Conservation (phyloP, 495 filamentous ascomycete genomes). For the Penicillium coffeae region DNA sequence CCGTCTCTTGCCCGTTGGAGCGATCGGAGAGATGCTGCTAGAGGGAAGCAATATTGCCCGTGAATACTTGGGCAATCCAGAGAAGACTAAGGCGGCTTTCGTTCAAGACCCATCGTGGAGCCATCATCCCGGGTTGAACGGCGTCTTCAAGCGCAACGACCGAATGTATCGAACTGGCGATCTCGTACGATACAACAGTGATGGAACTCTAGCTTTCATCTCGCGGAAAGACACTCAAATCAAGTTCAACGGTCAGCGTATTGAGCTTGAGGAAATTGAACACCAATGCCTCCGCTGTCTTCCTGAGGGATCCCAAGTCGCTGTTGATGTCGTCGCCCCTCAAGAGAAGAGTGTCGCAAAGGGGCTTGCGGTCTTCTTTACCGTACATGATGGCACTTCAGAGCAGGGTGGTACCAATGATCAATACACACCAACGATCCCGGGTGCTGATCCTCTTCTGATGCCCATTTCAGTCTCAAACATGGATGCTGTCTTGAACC, state of each 20-base stretch:
- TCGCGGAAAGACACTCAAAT: constrained; percentile 62
- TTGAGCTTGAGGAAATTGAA: constrained; percentile 66
- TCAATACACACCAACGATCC: constrained; percentile 13
- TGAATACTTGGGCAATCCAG: constrained; percentile 54
- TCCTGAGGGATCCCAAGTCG: constrained; percentile 33
- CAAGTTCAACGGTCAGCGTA: constrained; percentile 62
- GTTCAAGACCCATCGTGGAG: constrained; percentile 52
- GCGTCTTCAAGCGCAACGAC: constrained; percentile 23
- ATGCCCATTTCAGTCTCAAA: constrained; percentile 31
- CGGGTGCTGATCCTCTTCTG: constrained; percentile 27
- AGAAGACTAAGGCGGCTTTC: constrained; percentile 55
- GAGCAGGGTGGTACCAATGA: constrained; percentile 19
- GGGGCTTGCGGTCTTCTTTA: constrained; percentile 44
- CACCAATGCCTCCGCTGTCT: constrained; percentile 41
- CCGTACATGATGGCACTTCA: constrained; percentile 17
- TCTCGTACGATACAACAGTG: constrained; percentile 50
- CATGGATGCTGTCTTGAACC: constrained; percentile 26
- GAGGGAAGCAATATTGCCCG: constrained; percentile 58
- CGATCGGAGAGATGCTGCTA: constrained; percentile 62
- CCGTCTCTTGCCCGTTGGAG: constrained; percentile 55
- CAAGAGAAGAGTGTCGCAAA: constrained; percentile 32
- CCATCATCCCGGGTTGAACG: constrained; percentile 17
- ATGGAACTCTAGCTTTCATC: constrained; percentile 49
- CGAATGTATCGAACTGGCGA: constrained; percentile 50
- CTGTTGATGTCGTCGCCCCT: constrained; percentile 41